Evolutionary conservation across 208 protist genomes (phyloP), one percentile per base, ranked within the genome.

Genomic region (Trypanosoma cruzi): DNA sequence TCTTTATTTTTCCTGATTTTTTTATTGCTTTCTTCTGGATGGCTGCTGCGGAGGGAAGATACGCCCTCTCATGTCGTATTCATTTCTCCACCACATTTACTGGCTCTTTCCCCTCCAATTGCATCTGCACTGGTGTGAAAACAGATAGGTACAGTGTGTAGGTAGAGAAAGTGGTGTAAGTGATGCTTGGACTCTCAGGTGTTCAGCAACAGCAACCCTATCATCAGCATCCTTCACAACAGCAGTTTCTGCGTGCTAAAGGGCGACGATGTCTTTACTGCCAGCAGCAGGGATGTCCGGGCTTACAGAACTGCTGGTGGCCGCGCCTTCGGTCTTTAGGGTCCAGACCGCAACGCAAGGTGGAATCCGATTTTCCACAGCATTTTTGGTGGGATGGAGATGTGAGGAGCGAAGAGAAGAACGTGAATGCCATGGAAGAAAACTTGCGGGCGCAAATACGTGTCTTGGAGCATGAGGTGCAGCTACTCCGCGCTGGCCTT

Each of bases 381-480:
- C 40, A 37, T 40, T 3, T 42, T 20, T 28, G 36, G 1, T 28
- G 36, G 1, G 24, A 59, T 55, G 37, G 7, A 24, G 55, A 22
- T 24, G 37, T 18, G 32, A 53, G 52, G 14, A 56, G 42, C 49
- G 29, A 48, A 54, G 32, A 53, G 34, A 22, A 57, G 46, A 56
- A 57, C 36, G 16, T 22, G 32, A 36, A 37, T 53, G 69, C 42
- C 5, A 2, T 75, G 29, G 74, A 79, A 16, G 65, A 77, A 10
- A 78, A 92, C 55, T 58, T 88, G 4, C 67, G 79, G 28, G 61
- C 82, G 14, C 86, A 92, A 64, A 79, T 88, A 26, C 77, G 80
- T 36, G 71, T 86, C 20, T 73, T 89, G 29, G 80, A 92, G 70
- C 75, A 80, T 18, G 82, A 89, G 48, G 83, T 89, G 52, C 67